Evolutionary conservation across 179 eudicot species (phyloP).

Genomic region (Drosera spatulata): DNA sequence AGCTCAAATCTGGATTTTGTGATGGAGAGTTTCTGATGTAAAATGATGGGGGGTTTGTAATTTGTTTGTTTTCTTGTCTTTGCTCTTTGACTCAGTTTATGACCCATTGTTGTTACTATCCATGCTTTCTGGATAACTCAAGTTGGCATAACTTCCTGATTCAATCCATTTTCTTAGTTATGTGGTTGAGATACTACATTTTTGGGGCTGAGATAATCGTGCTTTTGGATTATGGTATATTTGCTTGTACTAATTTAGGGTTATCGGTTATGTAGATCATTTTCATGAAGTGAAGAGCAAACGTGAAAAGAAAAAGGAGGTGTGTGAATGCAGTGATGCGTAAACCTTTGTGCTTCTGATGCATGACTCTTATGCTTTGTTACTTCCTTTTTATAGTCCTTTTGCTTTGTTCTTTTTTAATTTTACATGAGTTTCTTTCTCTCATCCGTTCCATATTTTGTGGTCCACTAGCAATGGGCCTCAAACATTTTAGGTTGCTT

Average conservation of each 20-base stretch:
- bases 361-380: neutral
- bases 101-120: too few relatives aligned
- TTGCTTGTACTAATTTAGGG: slow-evolving; percentile 23
- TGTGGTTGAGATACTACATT: neutral
- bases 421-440: neutral
- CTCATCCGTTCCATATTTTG: neutral
- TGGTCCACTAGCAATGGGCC: neutral
- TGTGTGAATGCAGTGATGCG: slow-evolving; percentile 28
- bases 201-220: neutral
- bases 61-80: too few relatives aligned
- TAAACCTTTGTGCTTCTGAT: neutral
- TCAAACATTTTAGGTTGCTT: neutral
- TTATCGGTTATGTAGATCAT: slow-evolving; percentile 53
- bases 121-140: too few relatives aligned
- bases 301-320: slow-evolving; percentile 99
- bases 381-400: neutral
- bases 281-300: slow-evolving; percentile 99
- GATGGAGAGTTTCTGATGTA: too few relatives aligned
- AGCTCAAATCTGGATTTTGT: too few relatives aligned
- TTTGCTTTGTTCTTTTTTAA: neutral
- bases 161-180: neutral
- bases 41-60: too few relatives aligned
- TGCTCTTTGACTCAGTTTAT: too few relatives aligned
- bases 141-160: neutral
- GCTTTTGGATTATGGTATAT: slow-evolving; percentile 3